Evolutionary conservation across 2,329 filamentous ascomycete genomes (phyloP).

Genomic region (Geoglossum cookeanum): DNA sequence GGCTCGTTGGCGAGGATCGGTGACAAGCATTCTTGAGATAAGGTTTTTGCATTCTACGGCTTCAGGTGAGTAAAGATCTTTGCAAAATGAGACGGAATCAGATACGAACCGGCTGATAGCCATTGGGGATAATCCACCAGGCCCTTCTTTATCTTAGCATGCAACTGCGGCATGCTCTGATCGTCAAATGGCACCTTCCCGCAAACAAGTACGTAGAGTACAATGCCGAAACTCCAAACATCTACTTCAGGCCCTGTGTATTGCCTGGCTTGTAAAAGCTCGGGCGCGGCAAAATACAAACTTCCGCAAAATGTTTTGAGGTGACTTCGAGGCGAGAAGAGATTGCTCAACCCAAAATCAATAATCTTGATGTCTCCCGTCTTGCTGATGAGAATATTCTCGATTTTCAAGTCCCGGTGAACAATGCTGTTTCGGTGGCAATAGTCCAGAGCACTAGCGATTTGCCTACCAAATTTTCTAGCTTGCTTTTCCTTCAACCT

Average conservation of each 20-base stretch:
- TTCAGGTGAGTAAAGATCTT: constrained; percentile 18
- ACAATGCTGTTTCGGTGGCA: constrained; percentile 97
- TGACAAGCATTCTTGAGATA: constrained; percentile 88
- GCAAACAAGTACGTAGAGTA: constrained; percentile 89
- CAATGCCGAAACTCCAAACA: constrained; percentile 97
- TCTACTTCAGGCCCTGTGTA: constrained; percentile 96
- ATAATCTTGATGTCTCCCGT: constrained; percentile 99
- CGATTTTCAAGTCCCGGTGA: constrained; percentile 92
- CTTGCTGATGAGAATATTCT: constrained; percentile 98
- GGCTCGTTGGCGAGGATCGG: constrained; percentile 72
- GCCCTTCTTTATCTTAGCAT: constrained; percentile 97
- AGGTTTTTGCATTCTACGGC: constrained; percentile 72
- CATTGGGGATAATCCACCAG: constrained; percentile 89
- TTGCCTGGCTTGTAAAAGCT: constrained; percentile 78
- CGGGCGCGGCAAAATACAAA: constrained; percentile 91
- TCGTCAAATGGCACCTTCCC: constrained; percentile 98
- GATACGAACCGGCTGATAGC: constrained; percentile 59
- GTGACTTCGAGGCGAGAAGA: constrained; percentile 69
- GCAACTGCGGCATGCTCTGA: constrained; percentile 94
- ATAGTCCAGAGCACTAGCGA: constrained; percentile 90
- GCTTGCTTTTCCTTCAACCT: constrained; percentile 97
- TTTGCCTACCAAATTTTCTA: constrained; percentile 91
- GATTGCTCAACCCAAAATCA: constrained; percentile 91
- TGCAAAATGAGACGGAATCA: not conserved
- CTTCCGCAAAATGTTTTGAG: constrained; percentile 96